Base-by-base conservation (phyloP, 2,329 filamentous ascomycete genomes). In the Ophiostoma triangulosporum region DNA sequence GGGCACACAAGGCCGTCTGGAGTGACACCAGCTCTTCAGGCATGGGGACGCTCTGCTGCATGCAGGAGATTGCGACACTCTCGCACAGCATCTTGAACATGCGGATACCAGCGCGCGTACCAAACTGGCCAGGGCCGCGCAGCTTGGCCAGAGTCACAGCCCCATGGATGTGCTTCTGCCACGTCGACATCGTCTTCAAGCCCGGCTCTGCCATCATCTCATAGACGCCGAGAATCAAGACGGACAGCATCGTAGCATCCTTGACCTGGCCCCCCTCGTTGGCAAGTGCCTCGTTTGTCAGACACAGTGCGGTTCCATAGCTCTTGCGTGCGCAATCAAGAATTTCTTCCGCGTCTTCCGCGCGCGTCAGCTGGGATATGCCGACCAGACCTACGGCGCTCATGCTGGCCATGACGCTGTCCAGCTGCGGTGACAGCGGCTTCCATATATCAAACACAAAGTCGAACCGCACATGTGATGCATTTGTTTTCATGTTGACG, bases 81-180 rank as follows among this genome's bases (percentile, higher is more conserved):
- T 77, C 70, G 31, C 68, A 73, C 29, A 78, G 66, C 70, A 77
- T 75, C 53, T 73, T 66, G 59, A 79, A 78, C 72, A 79, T 74
- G 53, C 71, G 67, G 35, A 69, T 65, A 3, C 75, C 74, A 2
- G 69, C 69, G 40, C 63, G 63, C 11, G 70, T 73, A 36, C 60
- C 62, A 58, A 78, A 72, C 55, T 76, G 74, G 3, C 64, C 64
- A 9, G 65, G 60, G 17, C 76, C 76, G 50, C 76, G 70, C 57
- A 78, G 66, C 51, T 67, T 69, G 8, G 75, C 71, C 22, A 80
- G 65, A 4, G 70, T 69, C 3, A 72, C 71, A 2, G 76, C 76
- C 9, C 75, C 76, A 48, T 72, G 72, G 35, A 78, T 68, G 59
- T 79, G 76, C 51, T 75, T 66, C 54, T 74, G 70, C 71, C 75